phyloP scores from a whole-genome alignment of 495 filamentous ascomycete genomes.

The Entonaema liquescens region DNA sequence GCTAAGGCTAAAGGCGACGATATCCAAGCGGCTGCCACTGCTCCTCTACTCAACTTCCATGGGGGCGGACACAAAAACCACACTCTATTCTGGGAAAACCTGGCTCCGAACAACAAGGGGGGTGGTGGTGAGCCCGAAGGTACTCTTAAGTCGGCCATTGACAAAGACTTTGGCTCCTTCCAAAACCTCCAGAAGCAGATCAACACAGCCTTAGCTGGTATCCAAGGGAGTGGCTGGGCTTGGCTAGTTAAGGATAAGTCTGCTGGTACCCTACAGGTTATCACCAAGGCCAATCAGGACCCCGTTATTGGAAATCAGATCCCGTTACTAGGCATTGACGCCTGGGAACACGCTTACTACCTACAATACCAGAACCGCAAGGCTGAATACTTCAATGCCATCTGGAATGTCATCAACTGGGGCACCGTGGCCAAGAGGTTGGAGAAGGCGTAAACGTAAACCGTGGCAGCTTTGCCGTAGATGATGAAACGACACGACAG shows the following conservation, averaged over 20 bases:
- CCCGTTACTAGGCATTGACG: constrained; percentile 86
- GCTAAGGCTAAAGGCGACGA: constrained; percentile 68
- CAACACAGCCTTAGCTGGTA: constrained; percentile 83
- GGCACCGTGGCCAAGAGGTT: constrained; percentile 90
- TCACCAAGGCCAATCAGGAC: constrained; percentile 85
- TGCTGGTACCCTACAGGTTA: constrained; percentile 77
- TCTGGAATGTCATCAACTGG: constrained; percentile 93
- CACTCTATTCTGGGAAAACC: constrained; percentile 97
- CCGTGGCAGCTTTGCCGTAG: constrained; percentile 2
- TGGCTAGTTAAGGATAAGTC: constrained; percentile 95
- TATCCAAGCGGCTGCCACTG: constrained; percentile 77
- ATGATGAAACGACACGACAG: constrained; percentile 9
- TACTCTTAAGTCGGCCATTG: constrained; percentile 69
- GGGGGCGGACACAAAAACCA: constrained; percentile 97
- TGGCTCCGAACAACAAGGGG: constrained; percentile 73
- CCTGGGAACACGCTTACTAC: constrained; percentile 83
- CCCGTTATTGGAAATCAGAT: constrained; percentile 79
- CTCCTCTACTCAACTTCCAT: constrained; percentile 94
- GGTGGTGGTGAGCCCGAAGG: constrained; percentile 80
- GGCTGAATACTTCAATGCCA: constrained; percentile 79
- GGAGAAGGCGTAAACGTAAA: constrained; percentile 52
- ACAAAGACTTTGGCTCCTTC: constrained; percentile 79
- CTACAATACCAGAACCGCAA: constrained; percentile 86
- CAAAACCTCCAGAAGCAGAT: constrained; percentile 81
- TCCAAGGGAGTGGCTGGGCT: constrained; percentile 95